Evolutionary conservation across 2,329 filamentous ascomycete species (phyloP).

Genomic region (Paracoccidioides lutzii): DNA sequence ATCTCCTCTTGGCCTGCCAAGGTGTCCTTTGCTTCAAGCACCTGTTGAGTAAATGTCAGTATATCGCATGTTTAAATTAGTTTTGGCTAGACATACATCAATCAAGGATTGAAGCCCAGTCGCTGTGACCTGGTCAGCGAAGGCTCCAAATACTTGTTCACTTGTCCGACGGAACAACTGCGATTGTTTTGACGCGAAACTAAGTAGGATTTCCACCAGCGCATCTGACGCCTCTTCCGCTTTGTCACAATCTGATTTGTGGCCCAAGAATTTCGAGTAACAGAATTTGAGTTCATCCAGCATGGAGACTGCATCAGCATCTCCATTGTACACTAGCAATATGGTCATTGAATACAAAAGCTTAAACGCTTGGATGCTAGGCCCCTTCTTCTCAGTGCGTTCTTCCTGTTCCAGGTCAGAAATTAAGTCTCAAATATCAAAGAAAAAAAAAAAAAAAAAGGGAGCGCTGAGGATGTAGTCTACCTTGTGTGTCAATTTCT

Average conservation of each 20-base stretch:
- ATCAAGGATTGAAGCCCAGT: conserved; percentile 56
- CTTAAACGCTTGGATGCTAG: conserved; percentile 51
- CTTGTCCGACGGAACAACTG: conserved; percentile 74
- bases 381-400: conserved; percentile 37
- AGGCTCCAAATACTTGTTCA: conserved; percentile 75
- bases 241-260: conserved; percentile 41
- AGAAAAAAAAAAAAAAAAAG: background rate
- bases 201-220: conserved; percentile 77
- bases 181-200: conserved; percentile 75
- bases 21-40: conserved; percentile 68
- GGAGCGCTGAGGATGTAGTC: background rate
- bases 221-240: conserved; percentile 47
- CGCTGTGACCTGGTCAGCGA: conserved; percentile 60
- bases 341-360: conserved; percentile 74
- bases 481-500: conserved; percentile 27
- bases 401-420: conserved; percentile 30
- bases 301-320: conserved; percentile 70
- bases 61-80: background rate
- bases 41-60: conserved; percentile 42
- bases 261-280: conserved; percentile 48
- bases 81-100: conserved; percentile 21
- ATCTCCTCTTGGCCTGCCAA: conserved; percentile 72
- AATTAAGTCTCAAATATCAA: background rate
- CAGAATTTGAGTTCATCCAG: conserved; percentile 70
- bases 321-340: conserved; percentile 80